A percentile compares a stretch with the other conserved stretches of the same genome.
Evolutionary conservation across 1,284 basidiomycete genomes (phyloP).

Genomic region (Ustilago loliicola): DNA sequence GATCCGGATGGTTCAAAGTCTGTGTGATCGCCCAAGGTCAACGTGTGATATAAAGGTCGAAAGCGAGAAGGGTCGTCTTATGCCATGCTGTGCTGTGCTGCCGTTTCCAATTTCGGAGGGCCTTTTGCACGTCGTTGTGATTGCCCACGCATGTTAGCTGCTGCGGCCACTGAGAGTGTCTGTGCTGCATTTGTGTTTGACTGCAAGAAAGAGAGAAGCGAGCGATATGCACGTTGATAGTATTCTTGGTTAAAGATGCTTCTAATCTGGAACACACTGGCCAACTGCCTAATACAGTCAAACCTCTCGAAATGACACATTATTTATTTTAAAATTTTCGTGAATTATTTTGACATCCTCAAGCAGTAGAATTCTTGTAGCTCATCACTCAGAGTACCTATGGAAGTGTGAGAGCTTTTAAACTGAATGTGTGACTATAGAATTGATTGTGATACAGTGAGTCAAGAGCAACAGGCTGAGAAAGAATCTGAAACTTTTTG

Average conservation of each 20-base stretch:
- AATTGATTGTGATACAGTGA: too few relatives aligned
- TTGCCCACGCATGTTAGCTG: background rate
- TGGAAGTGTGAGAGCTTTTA: too few relatives aligned
- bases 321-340: too few relatives aligned
- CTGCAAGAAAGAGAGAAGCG: background rate
- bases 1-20: background rate
- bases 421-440: too few relatives aligned
- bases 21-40: background rate
- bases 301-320: too few relatives aligned
- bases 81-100: background rate
- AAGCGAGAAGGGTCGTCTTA: background rate
- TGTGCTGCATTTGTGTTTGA: background rate
- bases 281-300: constrained; percentile 10
- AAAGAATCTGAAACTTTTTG: too few relatives aligned
- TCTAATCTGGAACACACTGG: constrained; percentile 27
- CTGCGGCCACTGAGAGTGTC: background rate
- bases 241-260: constrained; percentile 21
- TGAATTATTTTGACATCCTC: too few relatives aligned
- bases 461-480: too few relatives aligned
- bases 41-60: background rate
- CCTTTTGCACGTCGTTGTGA: too few relatives aligned
- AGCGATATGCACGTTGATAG: constrained; percentile 14
- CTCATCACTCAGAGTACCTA: too few relatives aligned
- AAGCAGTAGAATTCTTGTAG: too few relatives aligned
- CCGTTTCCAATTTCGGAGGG: constrained; percentile 10